phyloP scores from a whole-genome alignment of 306 rosid species.

The Quercus mongolica region DNA sequence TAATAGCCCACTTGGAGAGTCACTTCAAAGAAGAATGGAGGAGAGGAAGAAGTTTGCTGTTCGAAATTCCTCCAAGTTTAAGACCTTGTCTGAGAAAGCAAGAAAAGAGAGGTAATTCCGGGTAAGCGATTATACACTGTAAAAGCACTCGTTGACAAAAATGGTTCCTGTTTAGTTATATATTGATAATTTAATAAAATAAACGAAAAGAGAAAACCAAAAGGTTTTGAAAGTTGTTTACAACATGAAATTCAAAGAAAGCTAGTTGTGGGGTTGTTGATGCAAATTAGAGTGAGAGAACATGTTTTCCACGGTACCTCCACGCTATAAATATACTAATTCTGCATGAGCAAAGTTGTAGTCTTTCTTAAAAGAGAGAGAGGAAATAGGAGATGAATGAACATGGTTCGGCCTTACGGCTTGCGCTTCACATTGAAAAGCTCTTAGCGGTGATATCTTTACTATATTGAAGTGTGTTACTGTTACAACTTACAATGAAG shows the following conservation, averaged over 20 bases:
- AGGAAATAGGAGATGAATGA: too few relatives aligned
- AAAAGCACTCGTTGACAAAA: neutral
- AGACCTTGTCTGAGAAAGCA: conserved; percentile 49
- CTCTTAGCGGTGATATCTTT: too few relatives aligned
- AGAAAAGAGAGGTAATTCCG: conserved; percentile 65
- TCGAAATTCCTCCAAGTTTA: conserved; percentile 54
- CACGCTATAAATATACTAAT: neutral
- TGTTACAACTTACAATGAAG: too few relatives aligned
- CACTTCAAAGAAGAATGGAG: conserved; percentile 66
- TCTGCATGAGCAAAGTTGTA: neutral
- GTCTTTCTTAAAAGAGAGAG: neutral
- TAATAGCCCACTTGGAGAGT: conserved; percentile 80
- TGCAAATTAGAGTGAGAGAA: neutral
- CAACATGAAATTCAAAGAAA: neutral
- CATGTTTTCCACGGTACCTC: neutral
- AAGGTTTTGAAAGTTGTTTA: too few relatives aligned
- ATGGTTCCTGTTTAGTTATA: neutral
- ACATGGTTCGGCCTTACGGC: too few relatives aligned
- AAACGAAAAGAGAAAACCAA: too few relatives aligned
- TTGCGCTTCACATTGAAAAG: too few relatives aligned
- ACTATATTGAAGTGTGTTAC: too few relatives aligned
- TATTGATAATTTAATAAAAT: neutral
- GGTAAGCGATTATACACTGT: conserved; percentile 12
- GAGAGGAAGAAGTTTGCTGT: conserved; percentile 48
- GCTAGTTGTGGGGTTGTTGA: neutral